Conservation (phyloP, 2,329 filamentous ascomycete genomes). For the Cladobotryum protrusum region DNA sequence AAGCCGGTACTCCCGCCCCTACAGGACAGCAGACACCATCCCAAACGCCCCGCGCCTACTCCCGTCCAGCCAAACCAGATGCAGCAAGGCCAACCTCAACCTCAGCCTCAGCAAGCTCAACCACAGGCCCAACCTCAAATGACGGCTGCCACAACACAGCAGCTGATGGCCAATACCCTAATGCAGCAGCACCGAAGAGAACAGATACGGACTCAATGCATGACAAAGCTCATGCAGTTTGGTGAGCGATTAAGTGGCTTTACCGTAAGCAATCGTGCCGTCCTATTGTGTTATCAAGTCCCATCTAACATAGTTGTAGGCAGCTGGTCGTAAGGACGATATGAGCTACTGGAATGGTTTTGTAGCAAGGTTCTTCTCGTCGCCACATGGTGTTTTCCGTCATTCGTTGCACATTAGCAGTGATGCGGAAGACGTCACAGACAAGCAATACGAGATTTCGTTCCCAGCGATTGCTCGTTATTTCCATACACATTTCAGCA, state of each 20-base stretch:
- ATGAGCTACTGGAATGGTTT: conserved; percentile 74
- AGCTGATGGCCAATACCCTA: conserved; percentile 27
- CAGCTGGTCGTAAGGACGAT: conserved; percentile 57
- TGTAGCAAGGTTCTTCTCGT: conserved; percentile 70
- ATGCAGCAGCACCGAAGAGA: conserved; percentile 45
- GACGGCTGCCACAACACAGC: conserved; percentile 27
- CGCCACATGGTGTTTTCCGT: conserved; percentile 67
- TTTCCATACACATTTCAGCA: conserved; percentile 83
- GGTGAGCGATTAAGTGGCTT: conserved; percentile 56
- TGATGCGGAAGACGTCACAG: conserved; percentile 48
- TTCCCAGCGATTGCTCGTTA: conserved; percentile 78
- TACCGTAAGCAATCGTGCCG: conserved; percentile 35
- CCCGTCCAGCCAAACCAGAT: conserved; percentile 27
- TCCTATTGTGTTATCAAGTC: background rate
- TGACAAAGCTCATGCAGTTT: conserved; percentile 57
- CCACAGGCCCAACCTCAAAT: conserved; percentile 25
- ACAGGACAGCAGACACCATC: conserved; percentile 43
- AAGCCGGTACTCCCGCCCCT: conserved; percentile 36
- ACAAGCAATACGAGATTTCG: conserved; percentile 83
- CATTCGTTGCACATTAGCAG: conserved; percentile 57
- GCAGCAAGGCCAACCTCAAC: conserved; percentile 28
- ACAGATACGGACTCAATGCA: conserved; percentile 49
- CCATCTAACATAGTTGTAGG: conserved; percentile 28
- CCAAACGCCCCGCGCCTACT: conserved; percentile 38
- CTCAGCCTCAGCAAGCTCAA: conserved; percentile 26